phyloP scores from a whole-genome alignment of 495 filamentous ascomycete species.

The Xylaria acuta region DNA sequence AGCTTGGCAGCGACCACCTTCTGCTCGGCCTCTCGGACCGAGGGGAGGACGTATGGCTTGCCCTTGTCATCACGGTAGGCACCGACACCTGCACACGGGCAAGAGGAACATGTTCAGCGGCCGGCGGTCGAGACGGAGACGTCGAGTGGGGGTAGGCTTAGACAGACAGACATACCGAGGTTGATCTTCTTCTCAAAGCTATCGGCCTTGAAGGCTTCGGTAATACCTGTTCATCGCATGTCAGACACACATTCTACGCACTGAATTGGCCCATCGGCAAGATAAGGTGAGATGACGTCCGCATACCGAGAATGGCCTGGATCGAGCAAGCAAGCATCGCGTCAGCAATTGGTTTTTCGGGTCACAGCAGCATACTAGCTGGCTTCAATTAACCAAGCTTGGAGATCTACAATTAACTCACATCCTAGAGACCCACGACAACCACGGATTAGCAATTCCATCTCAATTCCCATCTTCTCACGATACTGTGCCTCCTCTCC shows the following conservation, averaged over 20 bases:
- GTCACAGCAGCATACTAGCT: not conserved
- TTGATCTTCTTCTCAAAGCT: slow-evolving; percentile 93
- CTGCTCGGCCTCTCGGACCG: slow-evolving; percentile 87
- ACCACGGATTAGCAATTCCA: slow-evolving; percentile 41
- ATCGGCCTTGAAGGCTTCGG: slow-evolving; percentile 98
- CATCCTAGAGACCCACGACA: slow-evolving; percentile 57
- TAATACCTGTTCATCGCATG: slow-evolving; percentile 69
- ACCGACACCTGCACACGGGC: slow-evolving; percentile 64
- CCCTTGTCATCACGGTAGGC: slow-evolving; percentile 93
- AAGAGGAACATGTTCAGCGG: slow-evolving; percentile 33
- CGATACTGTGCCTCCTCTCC: not conserved
- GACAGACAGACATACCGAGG: slow-evolving; percentile 66
- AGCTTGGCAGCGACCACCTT: slow-evolving; percentile 75
- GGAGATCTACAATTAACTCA: slow-evolving; percentile 49
- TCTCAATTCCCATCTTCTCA: slow-evolving; percentile 25
- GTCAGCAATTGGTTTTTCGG: slow-evolving; percentile 28
- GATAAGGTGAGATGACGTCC: not conserved
- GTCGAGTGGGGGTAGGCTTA: slow-evolving; percentile 34
- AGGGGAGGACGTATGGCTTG: slow-evolving; percentile 96
- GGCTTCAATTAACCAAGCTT: not conserved
- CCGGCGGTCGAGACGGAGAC: not conserved
- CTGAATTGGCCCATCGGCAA: slow-evolving; percentile 9
- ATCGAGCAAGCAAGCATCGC: slow-evolving; percentile 15
- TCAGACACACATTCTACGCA: not conserved
- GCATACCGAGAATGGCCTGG: slow-evolving; percentile 79